phyloP scores from a whole-genome alignment of 225 moss, liverwort and hornwort species.

The Rhytidiadelphus loreus region DNA sequence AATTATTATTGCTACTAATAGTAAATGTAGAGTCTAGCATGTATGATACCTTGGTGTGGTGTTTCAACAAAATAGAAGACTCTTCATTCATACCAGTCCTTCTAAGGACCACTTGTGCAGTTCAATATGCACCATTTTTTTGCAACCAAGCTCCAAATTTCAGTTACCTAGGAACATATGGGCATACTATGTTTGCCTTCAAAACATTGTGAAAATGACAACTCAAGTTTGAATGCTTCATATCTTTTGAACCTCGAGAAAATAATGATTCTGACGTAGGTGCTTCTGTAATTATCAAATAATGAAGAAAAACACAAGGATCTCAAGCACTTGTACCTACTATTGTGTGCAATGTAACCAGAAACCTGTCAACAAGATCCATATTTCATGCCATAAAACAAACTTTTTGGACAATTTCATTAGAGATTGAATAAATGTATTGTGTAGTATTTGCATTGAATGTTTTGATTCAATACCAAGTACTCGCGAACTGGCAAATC shows the following conservation, averaged over 20 bases:
- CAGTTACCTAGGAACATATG: neutral
- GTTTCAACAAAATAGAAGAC: neutral
- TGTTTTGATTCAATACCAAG: neutral
- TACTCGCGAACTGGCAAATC: conserved; percentile 11
- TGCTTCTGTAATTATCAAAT: neutral
- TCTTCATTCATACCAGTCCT: neutral
- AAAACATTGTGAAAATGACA: neutral
- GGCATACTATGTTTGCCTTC: neutral
- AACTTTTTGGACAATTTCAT: neutral
- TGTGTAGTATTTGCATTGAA: neutral
- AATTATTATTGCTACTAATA: no score
- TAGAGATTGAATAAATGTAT: neutral
- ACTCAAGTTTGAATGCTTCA: neutral
- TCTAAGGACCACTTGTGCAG: no score
- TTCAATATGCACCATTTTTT: neutral
- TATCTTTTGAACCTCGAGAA: neutral
- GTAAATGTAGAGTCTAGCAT: neutral
- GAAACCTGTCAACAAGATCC: neutral
- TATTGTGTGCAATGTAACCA: neutral
- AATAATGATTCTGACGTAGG: neutral
- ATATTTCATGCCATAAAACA: neutral
- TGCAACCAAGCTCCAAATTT: neutral
- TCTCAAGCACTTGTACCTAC: neutral
- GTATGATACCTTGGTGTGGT: neutral
- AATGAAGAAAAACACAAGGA: neutral